Evolutionary conservation across 1,139 yeast species (phyloP), one percentile per base, ranked within the genome.

Genomic region (Geotrichum klebahnii): DNA sequence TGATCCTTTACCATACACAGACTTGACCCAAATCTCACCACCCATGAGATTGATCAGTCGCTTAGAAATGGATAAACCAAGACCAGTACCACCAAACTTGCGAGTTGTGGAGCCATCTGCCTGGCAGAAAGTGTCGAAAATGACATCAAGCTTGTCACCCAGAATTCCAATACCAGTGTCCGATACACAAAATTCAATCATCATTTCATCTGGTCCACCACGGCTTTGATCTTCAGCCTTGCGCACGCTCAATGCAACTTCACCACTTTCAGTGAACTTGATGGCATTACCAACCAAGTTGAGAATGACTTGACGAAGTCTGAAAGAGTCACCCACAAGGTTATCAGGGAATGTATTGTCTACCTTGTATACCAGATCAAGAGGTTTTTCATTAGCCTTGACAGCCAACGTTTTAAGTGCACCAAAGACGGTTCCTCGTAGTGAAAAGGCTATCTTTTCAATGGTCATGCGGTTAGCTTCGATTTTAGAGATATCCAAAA

Each of bases 391-490:
- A 61, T 84, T 85, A 1, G 95, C 92, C 65, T 86, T 86, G 19
- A 86, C 95, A 1, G 95, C 94, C 58, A 86, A 72, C 1, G 95
- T 85, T 68, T 86, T 86, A 65, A 86, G 75, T 0, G 95, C 95
- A 36, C 94, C 95, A 67, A 86, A 86, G 2, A 86, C 90, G 0
- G 95, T 86, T 3, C 94, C 90, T 63, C 95, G 75, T 46, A 86
- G 71, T 5, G 92, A 83, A 63, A 86, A 86, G 54, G 89, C 94
- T 58, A 86, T 85, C 65, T 84, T 87, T 65, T 86, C 95, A 54
- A 86, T 88, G 0, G 95, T 86, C 95, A 86, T 87, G 67, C 95
- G 75, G 67, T 86, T 87, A 20, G 95, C 95, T 68, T 86, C 96
- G 68, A 86, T 86, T 77, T 86, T 86, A 50, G 95, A 86, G 60